Percentiles rank a stretch among this genome's conserved stretches.
Conservation (phyloP, 1,139 yeast species). For the Schwanniomyces etchellsii region DNA sequence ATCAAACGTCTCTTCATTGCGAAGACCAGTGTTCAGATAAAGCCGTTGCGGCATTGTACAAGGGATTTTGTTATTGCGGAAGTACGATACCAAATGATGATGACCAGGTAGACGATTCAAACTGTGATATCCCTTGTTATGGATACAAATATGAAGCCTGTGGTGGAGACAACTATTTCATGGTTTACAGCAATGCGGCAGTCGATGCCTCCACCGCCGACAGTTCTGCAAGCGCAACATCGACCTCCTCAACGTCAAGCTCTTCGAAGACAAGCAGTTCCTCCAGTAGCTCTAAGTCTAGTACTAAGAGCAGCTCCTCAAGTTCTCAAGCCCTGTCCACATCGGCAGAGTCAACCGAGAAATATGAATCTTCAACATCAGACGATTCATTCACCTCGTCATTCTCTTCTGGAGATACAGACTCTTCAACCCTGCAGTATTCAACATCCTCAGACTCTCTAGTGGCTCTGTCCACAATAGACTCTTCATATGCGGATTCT, state of each 20-base stretch:
- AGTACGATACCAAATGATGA: constrained; percentile 29
- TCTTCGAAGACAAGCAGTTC: constrained; percentile 7
- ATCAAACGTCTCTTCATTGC: constrained; percentile 52
- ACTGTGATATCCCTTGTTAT: constrained; percentile 46
- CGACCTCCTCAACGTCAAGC: constrained; percentile 10
- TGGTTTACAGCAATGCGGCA: constrained; percentile 38
- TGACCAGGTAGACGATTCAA: constrained; percentile 23
- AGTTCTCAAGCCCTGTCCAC: constrained; percentile 3
- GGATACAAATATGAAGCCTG: constrained; percentile 58
- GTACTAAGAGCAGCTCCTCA: constrained; percentile 2
- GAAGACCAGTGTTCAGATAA: constrained; percentile 37
- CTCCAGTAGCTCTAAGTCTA: constrained; percentile 2
- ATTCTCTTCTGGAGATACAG: constrained; percentile 1
- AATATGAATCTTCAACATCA: constrained; percentile 1
- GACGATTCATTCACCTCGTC: constrained; percentile 7
- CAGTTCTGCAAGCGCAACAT: constrained; percentile 8
- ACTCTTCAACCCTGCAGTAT: constrained; percentile 3
- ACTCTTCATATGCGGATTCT: constrained; percentile 5
- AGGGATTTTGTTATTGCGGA: constrained; percentile 61
- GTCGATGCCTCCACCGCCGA: constrained; percentile 13
- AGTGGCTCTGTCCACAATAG: constrained; percentile 5
- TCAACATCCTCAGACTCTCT: constrained; percentile 3
- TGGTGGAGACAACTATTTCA: constrained; percentile 53
- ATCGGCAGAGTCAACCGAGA: constrained; percentile 1
- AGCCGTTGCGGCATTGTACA: constrained; percentile 47